Evolutionary conservation across 1,284 basidiomycete species (phyloP).

Genomic region (Pyrrhoderma lamaoense): DNA sequence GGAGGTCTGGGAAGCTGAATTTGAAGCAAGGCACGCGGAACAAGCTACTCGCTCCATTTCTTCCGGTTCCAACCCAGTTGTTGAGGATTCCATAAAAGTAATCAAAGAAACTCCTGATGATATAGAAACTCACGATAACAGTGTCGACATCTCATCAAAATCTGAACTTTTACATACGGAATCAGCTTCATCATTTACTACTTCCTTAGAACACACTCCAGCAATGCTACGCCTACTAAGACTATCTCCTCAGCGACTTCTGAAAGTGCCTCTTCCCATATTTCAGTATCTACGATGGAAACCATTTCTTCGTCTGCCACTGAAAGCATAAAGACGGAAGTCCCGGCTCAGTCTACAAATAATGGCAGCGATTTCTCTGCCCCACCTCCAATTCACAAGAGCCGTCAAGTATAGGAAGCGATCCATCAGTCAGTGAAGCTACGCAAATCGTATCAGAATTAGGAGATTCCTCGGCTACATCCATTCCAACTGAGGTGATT

Average conservation of each 20-base stretch:
- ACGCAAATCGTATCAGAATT: neutral
- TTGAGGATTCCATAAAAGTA: conserved; percentile 1
- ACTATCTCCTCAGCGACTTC: neutral
- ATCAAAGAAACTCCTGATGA: conserved; percentile 19
- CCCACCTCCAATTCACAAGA: neutral
- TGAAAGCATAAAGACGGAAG: too few relatives aligned
- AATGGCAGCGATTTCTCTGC: neutral
- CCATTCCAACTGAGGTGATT: too few relatives aligned
- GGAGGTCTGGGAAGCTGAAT: conserved; percentile 72
- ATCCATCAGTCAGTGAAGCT: neutral
- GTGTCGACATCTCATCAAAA: conserved; percentile 21
- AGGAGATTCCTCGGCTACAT: neutral
- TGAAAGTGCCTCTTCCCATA: neutral
- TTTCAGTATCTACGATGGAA: neutral
- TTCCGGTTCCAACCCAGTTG: conserved; percentile 15
- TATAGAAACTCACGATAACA: conserved; percentile 23
- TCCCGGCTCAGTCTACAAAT: neutral
- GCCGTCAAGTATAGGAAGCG: neutral
- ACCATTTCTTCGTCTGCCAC: neutral
- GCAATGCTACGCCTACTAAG: conserved; percentile 13
- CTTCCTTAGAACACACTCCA: conserved; percentile 10
- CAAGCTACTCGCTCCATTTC: conserved; percentile 4
- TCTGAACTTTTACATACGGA: neutral
- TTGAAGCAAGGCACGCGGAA: conserved; percentile 35
- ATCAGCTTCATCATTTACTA: neutral